phyloP scores from a whole-genome alignment of 2,329 filamentous ascomycete species.

The Raffaelea ambrosiae region DNA sequence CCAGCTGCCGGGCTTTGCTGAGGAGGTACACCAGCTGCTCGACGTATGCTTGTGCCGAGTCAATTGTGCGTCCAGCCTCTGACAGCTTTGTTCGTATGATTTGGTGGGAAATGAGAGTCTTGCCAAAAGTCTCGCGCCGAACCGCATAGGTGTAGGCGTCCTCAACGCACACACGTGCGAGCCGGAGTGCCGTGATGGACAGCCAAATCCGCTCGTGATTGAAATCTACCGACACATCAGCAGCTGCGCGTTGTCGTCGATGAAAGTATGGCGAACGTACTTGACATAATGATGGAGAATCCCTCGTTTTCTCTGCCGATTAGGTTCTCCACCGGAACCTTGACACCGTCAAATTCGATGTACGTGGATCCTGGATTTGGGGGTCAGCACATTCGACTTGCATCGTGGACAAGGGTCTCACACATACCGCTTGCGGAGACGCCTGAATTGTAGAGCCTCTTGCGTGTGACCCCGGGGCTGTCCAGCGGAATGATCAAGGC shows the following conservation, averaged over 20 bases:
- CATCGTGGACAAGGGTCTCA: too few species aligned
- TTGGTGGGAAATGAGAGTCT: constrained; percentile 71
- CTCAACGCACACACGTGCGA: constrained; percentile 61
- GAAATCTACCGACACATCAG: constrained; percentile 41
- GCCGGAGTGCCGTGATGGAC: constrained; percentile 54
- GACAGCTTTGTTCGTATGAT: too few species aligned
- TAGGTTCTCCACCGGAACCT: constrained; percentile 70
- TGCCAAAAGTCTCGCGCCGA: constrained; percentile 75
- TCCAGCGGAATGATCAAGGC: constrained; percentile 64
- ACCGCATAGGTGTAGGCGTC: constrained; percentile 82
- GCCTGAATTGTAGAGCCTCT: constrained; percentile 55
- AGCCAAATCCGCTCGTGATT: constrained; percentile 79
- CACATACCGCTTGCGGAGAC: not conserved
- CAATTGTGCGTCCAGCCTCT: too few species aligned
- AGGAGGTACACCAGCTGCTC: too few species aligned
- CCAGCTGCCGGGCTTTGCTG: too few species aligned
- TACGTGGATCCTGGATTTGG: constrained; percentile 70
- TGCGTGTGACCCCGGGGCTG: constrained; percentile 65
- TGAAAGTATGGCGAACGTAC: too few species aligned
- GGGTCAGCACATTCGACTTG: too few species aligned
- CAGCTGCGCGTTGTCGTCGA: too few species aligned
- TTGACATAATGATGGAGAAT: constrained; percentile 71
- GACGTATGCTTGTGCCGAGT: too few species aligned
- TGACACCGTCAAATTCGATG: constrained; percentile 77
- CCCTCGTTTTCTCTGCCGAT: constrained; percentile 77